Conservation (phyloP, 768 basidiomycete species). For the Amanita inopinata region DNA sequence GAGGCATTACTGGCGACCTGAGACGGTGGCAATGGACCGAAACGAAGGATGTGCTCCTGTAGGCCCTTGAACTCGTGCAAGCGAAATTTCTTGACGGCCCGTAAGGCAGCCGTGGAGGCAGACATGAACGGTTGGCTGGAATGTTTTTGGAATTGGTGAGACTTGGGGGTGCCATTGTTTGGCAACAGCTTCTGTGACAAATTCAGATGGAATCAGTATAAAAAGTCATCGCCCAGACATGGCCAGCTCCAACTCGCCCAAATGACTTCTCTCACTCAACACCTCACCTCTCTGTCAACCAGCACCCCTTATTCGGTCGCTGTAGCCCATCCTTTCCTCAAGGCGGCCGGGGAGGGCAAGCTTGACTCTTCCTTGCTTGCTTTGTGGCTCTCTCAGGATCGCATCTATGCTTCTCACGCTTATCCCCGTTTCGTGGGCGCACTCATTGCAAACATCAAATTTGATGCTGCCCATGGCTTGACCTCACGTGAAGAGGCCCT, state of each 20-base stretch:
- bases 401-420: constrained; percentile 64
- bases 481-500: constrained; percentile 23
- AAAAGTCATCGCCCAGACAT: neutral
- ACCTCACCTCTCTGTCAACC: constrained; percentile 28
- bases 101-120: constrained; percentile 13
- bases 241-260: neutral
- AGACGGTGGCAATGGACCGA: constrained; percentile 27
- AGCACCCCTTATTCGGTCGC: constrained; percentile 35
- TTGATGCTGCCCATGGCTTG: constrained; percentile 23
- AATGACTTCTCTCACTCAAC: constrained; percentile 19
- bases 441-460: constrained; percentile 53
- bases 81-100: constrained; percentile 35
- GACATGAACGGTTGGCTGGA: neutral
- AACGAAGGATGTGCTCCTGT: constrained; percentile 23
- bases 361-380: constrained; percentile 39
- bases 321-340: constrained; percentile 50
- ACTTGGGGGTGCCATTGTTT: constrained; percentile 5
- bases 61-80: constrained; percentile 33
- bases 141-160: constrained; percentile 1
- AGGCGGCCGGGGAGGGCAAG: constrained; percentile 40
- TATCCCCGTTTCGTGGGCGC: constrained; percentile 66
- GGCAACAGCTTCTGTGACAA: constrained; percentile 2
- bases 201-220: constrained; percentile 1
- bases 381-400: constrained; percentile 64
- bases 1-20: constrained; percentile 8